Evolutionary conservation across 495 filamentous ascomycete genomes (phyloP), one percentile per base, ranked within the genome.

Genomic region (Penicillium cosmopolitanum): DNA sequence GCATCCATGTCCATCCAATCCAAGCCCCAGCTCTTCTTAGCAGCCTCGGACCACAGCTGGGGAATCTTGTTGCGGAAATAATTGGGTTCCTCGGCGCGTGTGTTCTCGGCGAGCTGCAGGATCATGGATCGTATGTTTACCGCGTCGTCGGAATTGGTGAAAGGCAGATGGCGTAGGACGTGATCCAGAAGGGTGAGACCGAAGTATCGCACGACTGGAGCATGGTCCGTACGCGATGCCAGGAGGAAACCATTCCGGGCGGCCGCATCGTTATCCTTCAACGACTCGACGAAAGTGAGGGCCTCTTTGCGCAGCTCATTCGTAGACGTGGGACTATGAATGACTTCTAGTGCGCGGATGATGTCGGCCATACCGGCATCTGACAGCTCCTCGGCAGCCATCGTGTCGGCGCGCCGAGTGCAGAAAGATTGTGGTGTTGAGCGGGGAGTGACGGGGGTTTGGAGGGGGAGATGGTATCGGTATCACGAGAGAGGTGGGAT

Each of bases 1-100:
- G 84, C 80, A 68, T 99, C 95, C 95, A 99, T 97, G 70, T 96
- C 86, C 75, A 89, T 83, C 95, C 95, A 99, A 48, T 94, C 90
- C 33, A 84, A 78, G 10, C 80, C 92, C 96, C 96, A 99, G 66
- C 85, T 90, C 66, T 93, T 83, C 77, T 99, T 98, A 25, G 93
- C 92, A 52, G 96, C 76, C 70, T 97, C 95, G 7, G 92, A 89
- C 96, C 95, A 98, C 57, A 98, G 75, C 74, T 94, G 89, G n/a
- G 92, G 91, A 34, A 95, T 88, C 74, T 98, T 98, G 77, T 95
- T 98, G 66, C 93, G 85, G 61, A 98, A 74, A 67, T 91, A 98
- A 21, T 82, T 64, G 3, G 93, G 91, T 68, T 99, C 94, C 21
- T 87, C 81, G 52, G 84, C 82, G 10, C 83, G 78, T 55, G 94